Percentiles rank a stretch among this genome's conserved stretches.
phyloP scores from a whole-genome alignment of 257 asterid genomes.

The Oldenlandia corymbosa region DNA sequence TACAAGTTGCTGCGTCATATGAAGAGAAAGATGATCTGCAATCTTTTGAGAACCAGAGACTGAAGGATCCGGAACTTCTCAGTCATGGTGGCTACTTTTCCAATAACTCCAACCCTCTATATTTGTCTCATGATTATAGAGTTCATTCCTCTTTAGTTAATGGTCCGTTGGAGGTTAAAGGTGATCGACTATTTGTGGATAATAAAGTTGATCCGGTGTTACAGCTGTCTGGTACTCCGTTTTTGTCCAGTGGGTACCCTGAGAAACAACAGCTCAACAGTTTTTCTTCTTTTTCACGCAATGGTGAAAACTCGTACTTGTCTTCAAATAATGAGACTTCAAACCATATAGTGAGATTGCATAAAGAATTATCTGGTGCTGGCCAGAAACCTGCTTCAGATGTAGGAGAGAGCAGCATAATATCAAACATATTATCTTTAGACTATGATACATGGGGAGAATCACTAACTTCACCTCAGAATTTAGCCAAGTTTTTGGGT shows the following conservation, averaged over 20 bases:
- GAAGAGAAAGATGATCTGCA: constrained; percentile 55
- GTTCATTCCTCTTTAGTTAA: constrained; percentile 32
- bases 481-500: constrained; percentile 54
- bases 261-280: constrained; percentile 31
- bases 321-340: constrained; percentile 34
- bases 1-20: constrained; percentile 23
- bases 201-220: constrained; percentile 35
- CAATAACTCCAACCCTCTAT: constrained; percentile 33
- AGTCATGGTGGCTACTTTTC: constrained; percentile 27
- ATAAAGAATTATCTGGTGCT: constrained; percentile 33
- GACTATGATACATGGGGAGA: constrained; percentile 79
- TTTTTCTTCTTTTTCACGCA: constrained; percentile 29
- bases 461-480: constrained; percentile 64
- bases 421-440: constrained; percentile 77
- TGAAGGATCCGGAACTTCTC: constrained; percentile 51
- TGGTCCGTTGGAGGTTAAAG: constrained; percentile 28
- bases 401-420: constrained; percentile 80
- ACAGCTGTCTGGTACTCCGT: constrained; percentile 40
- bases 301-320: constrained; percentile 31
- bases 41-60: constrained; percentile 57
- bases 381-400: constrained; percentile 25
- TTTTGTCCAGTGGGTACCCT: constrained; percentile 31
- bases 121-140: constrained; percentile 32
- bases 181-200: constrained; percentile 43
- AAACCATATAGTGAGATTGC: constrained; percentile 41